Conservation (phyloP, 345 rosid species). For the Combretum micranthum region DNA sequence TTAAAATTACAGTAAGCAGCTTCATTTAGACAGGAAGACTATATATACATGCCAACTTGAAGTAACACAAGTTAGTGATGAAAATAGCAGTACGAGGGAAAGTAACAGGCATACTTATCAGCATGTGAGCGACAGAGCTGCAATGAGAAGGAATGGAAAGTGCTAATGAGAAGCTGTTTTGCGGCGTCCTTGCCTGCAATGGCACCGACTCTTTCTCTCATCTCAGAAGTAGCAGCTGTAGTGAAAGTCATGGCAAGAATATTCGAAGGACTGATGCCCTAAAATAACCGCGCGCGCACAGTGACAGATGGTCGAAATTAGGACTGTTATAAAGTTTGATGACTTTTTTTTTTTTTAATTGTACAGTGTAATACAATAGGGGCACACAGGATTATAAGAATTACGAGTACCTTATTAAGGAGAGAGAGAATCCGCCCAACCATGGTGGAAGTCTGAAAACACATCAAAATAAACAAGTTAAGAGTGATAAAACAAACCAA, state of each 20-base stretch:
- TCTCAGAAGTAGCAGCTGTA: constrained; percentile 95
- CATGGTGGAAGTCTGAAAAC: constrained; percentile 83
- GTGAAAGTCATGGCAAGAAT: constrained; percentile 97
- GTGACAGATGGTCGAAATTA: neutral
- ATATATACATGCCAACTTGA: too few relatives aligned
- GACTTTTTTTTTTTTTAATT: neutral
- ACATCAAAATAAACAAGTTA: too few relatives aligned
- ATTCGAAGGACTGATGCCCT: constrained; percentile 86
- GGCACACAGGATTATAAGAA: too few relatives aligned
- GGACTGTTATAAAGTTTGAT: neutral
- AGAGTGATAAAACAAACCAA: too few relatives aligned
- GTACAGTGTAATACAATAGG: neutral
- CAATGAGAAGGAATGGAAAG: constrained; percentile 91
- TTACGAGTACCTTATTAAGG: constrained; percentile 54
- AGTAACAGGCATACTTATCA: constrained; percentile 53
- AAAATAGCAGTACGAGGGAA: neutral
- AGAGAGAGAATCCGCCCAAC: constrained; percentile 83
- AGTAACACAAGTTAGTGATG: too few relatives aligned
- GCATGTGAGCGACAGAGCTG: constrained; percentile 92
- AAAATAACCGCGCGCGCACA: neutral
- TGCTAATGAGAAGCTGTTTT: constrained; percentile 76
- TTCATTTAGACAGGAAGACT: too few relatives aligned
- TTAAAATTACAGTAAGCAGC: too few relatives aligned
- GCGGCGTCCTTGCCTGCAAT: constrained; percentile 79
- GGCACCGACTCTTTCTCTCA: constrained; percentile 76